Percentiles rank a stretch among this genome's conserved stretches.
Evolutionary conservation across 305 asterid species (phyloP).

Genomic region (Fraxinus baroniana): DNA sequence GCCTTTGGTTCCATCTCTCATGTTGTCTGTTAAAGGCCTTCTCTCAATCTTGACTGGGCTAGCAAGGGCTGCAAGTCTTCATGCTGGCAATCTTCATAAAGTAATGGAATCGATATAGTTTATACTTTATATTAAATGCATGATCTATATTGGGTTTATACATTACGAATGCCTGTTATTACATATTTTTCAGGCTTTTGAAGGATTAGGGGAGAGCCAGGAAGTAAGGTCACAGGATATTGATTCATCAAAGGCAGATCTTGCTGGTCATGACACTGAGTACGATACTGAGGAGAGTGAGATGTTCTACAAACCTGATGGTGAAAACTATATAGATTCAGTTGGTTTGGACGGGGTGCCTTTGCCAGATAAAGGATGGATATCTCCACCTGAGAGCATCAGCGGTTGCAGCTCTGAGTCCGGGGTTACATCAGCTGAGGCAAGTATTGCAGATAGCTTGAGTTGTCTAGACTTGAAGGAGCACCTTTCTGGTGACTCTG

Average conservation of each 20-base stretch:
- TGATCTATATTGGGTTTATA: constrained; percentile 20
- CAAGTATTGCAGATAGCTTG: constrained; percentile 59
- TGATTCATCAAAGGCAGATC: constrained; percentile 56
- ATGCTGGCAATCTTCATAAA: constrained; percentile 99
- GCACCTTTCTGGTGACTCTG: constrained; percentile 39
- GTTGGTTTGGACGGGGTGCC: constrained; percentile 49
- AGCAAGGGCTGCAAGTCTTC: constrained; percentile 93
- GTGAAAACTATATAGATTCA: constrained; percentile 47
- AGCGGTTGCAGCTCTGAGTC: constrained; percentile 61
- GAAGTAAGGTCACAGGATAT: constrained; percentile 69
- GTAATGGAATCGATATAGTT: constrained; percentile 43
- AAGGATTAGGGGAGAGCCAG: constrained; percentile 94
- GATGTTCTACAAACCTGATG: constrained; percentile 49
- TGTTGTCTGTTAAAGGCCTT: constrained; percentile 72
- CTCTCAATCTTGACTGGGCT: constrained; percentile 75
- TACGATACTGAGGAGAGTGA: constrained; percentile 55
- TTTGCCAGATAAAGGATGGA: constrained; percentile 77
- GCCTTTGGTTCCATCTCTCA: constrained; percentile 84
- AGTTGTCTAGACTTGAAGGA: constrained; percentile 47
- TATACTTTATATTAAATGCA: constrained; percentile 7
- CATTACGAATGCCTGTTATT: constrained; percentile 15
- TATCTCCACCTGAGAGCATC: constrained; percentile 84
- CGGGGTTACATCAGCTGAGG: constrained; percentile 54
- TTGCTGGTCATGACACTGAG: constrained; percentile 44
- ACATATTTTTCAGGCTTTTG: constrained; percentile 73